Evolutionary conservation across 768 basidiomycete species (phyloP).

Genomic region (Pilatotrama ljubarskyi): DNA sequence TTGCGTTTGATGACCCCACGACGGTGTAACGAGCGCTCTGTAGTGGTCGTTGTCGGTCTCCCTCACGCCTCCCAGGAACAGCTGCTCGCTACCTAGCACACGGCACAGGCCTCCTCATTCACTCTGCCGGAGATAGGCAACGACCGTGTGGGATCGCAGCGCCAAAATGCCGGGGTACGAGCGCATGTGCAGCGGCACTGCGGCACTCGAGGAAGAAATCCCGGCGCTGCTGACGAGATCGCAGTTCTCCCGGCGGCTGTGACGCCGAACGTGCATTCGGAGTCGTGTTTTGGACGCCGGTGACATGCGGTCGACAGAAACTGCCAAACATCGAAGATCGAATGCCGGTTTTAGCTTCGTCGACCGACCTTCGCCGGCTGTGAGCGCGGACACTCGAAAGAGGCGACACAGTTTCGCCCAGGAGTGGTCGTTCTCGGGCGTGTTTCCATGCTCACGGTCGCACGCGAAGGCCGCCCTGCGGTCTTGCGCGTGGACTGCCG

Average conservation of each 20-base stretch:
- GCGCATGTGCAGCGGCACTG: not conserved
- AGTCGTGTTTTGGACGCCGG: constrained; percentile 9
- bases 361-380: not conserved
- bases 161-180: not conserved
- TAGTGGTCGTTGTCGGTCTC: not conserved
- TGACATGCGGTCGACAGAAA: constrained; percentile 19
- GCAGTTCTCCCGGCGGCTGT: constrained; percentile 4
- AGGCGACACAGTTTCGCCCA: not conserved
- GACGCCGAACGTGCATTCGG: not conserved
- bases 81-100: not conserved
- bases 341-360: constrained; percentile 8
- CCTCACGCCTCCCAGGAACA: not conserved
- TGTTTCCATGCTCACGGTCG: not conserved
- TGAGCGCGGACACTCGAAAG: not conserved
- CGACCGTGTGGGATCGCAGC: not conserved
- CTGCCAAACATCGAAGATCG: constrained; percentile 19
- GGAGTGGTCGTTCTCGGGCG: not conserved
- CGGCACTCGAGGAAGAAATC: not conserved
- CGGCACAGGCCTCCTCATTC: not conserved
- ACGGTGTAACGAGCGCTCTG: not conserved
- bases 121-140: constrained; percentile 8
- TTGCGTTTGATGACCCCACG: constrained; percentile 3
- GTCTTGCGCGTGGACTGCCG: constrained; percentile 3
- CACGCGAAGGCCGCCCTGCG: constrained; percentile 12
- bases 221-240: constrained; percentile 5